A percentile compares a stretch with the other conserved stretches of the same genome.
These are phyloP conservation scores for Hymenoscyphus salicellus DNA, from an alignment of 2,329 filamentous ascomycete species.

Conservation along the genomic window DNA sequence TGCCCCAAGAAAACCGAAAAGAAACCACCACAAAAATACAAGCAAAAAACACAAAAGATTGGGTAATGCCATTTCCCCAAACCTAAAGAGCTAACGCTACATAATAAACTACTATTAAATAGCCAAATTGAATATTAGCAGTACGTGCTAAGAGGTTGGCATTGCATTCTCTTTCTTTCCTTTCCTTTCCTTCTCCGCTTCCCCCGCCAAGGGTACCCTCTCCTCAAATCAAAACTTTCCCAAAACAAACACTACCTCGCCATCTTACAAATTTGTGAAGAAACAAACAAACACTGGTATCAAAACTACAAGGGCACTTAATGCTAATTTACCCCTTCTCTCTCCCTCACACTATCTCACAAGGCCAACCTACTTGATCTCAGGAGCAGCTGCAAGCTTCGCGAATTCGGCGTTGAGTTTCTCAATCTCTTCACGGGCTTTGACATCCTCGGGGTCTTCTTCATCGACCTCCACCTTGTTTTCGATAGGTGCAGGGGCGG, in stretches of 20 bases:
- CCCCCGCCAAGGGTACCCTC: neutral
- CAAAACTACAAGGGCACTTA: neutral
- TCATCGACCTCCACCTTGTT: slow-evolving; percentile 6
- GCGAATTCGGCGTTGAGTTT: slow-evolving; percentile 30
- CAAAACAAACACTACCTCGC: neutral
- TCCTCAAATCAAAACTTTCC: neutral
- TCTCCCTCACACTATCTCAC: neutral
- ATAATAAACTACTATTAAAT: slow-evolving; percentile 1
- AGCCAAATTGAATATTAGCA: neutral
- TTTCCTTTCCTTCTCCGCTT: neutral
- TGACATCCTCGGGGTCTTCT: slow-evolving; percentile 28
- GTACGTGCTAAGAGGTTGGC: neutral
- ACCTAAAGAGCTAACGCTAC: neutral
- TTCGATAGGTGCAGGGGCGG: neutral
- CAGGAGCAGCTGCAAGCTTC: slow-evolving; percentile 19
- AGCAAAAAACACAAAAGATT: neutral
- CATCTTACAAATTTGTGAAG: neutral
- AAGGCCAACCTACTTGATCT: neutral
- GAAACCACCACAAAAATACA: neutral
- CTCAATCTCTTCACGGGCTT: slow-evolving; percentile 30
- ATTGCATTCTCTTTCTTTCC: neutral
- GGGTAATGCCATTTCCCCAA: neutral
- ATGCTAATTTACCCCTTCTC: neutral
- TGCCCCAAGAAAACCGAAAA: neutral
- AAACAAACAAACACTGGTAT: neutral